Percentiles rank a stretch among this genome's conserved stretches.
Conservation (phyloP, 805 yeast genomes). For the Candida coleopterorum region DNA sequence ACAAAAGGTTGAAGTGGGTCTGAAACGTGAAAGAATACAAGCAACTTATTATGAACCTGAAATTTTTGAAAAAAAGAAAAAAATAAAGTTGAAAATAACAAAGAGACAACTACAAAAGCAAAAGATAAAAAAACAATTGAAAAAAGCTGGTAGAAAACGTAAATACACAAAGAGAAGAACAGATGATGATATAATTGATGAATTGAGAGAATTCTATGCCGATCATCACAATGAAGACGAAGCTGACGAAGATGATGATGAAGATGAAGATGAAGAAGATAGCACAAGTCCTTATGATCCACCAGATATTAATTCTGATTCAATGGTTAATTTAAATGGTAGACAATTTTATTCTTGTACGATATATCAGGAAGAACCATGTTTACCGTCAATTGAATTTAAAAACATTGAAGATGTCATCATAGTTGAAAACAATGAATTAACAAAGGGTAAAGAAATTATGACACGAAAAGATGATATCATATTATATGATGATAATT, state of each 20-base stretch:
- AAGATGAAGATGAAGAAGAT: slow-evolving; percentile 22
- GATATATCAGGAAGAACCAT: slow-evolving; percentile 15
- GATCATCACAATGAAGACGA: slow-evolving; percentile 2
- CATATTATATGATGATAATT: slow-evolving; percentile 23
- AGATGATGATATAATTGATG: slow-evolving; percentile 6
- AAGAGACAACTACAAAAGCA: slow-evolving; percentile 12
- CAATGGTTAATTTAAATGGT: slow-evolving; percentile 19
- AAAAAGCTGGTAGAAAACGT: slow-evolving; percentile 1
- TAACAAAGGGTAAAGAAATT: slow-evolving; percentile 7
- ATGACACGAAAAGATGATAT: slow-evolving; percentile 16
- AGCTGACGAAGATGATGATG: slow-evolving; percentile 14
- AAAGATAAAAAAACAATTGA: slow-evolving; percentile 9
- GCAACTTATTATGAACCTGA: slow-evolving; percentile 25
- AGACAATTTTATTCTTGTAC: slow-evolving; percentile 31
- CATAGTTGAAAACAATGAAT: background rate
- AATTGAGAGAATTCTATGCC: slow-evolving; percentile 3
- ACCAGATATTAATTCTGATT: slow-evolving; percentile 28
- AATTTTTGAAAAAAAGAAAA: slow-evolving; percentile 11
- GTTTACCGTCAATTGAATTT: slow-evolving; percentile 19
- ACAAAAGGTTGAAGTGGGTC: slow-evolving; percentile 25
- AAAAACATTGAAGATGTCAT: slow-evolving; percentile 3
- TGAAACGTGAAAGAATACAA: slow-evolving; percentile 27
- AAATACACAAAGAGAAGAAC: slow-evolving; percentile 10
- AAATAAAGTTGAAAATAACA: slow-evolving; percentile 9
- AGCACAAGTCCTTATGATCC: slow-evolving; percentile 40